Percentiles rank a stretch among this genome's conserved stretches.
phyloP scores from a whole-genome alignment of 2,329 filamentous ascomycete species.

The Cryphonectria radicalis region DNA sequence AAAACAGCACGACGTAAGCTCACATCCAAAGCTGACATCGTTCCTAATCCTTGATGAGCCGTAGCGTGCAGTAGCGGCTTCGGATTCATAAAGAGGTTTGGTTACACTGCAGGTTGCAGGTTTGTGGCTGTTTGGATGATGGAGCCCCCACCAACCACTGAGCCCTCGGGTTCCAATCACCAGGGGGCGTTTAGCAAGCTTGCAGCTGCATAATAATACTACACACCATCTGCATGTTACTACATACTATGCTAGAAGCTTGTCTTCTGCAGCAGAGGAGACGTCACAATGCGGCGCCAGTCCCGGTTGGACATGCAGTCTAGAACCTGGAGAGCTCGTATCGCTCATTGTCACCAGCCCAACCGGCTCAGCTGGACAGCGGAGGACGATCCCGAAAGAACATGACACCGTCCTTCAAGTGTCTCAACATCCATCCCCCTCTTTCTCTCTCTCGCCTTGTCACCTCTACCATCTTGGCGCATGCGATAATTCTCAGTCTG shows the following conservation, averaged over 20 bases:
- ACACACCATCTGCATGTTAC: too few relatives aligned
- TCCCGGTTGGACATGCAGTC: conserved; percentile 15
- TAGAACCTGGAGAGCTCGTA: conserved; percentile 11
- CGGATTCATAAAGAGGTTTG: conserved; percentile 12
- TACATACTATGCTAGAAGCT: neutral
- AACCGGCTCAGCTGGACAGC: neutral
- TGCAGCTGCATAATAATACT: conserved; percentile 10
- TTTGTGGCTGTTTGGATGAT: conserved; percentile 14
- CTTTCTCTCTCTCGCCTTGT: neutral
- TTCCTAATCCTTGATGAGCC: neutral
- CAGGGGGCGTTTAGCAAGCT: conserved; percentile 17
- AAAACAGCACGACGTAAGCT: neutral
- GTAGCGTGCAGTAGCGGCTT: conserved; percentile 21
- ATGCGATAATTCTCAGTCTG: neutral
- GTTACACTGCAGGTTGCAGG: conserved; percentile 29
- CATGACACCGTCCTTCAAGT: neutral
- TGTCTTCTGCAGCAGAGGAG: neutral
- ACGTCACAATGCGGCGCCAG: conserved; percentile 17
- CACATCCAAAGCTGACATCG: neutral
- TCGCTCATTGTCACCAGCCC: neutral
- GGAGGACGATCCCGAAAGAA: neutral
- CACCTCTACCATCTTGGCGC: neutral
- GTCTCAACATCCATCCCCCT: neutral
- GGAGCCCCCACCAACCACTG: conserved; percentile 6
- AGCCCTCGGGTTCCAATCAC: neutral